Base-by-base conservation (phyloP, 352 stramenopile genomes). In the Phytopythium oedochilum region DNA sequence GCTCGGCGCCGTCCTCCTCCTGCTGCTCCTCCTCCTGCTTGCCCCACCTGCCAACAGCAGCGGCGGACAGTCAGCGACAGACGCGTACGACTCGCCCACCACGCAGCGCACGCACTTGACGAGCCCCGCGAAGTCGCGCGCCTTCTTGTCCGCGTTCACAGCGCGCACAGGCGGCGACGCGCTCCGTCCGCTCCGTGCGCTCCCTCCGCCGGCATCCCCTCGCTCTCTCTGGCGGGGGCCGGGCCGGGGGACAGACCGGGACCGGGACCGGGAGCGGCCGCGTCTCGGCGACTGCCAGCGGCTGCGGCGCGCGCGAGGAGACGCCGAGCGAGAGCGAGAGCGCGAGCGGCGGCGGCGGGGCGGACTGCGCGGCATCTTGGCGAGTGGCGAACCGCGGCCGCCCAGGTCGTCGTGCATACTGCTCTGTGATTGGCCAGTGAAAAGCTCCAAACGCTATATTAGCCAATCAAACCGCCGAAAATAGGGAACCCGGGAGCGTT, bases 11-110 rank as follows among this genome's bases (percentile, higher is more conserved):
- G 36, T 68, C 73, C 15, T 82, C 61, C 15, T 82, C 61, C 38
- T 82, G 66, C 25, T 86, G 59, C 9, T 86, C 58, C 39, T 88
- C 72, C 56, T 89, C 79, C 29, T 81, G 57, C 63, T 92, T 89
- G 10, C 82, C 82, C 82, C 83, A 92, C 44, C 81, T 92, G 49
- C 35, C 18, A 7, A n/a, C n/a, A n/a, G n/a, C n/a, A n/a, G n/a
- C n/a, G n/a, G n/a, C n/a, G n/a, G n/a, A n/a, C n/a, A n/a, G n/a
- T n/a, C n/a, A n/a, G n/a, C n/a, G n/a, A n/a, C n/a, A n/a, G n/a
- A n/a, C n/a, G n/a, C n/a, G n/a, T n/a, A n/a, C n/a, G n/a, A n/a
- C n/a, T n/a, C n/a, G n/a, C n/a, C n/a, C n/a, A n/a, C n/a, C n/a
- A 5, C 29, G 29, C 28, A 44, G 39, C 11, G 9, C 3, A 65